These are phyloP conservation scores for Aspergillus bridgeri DNA, from an alignment of 495 filamentous ascomycete species.

Conservation along the genomic window DNA sequence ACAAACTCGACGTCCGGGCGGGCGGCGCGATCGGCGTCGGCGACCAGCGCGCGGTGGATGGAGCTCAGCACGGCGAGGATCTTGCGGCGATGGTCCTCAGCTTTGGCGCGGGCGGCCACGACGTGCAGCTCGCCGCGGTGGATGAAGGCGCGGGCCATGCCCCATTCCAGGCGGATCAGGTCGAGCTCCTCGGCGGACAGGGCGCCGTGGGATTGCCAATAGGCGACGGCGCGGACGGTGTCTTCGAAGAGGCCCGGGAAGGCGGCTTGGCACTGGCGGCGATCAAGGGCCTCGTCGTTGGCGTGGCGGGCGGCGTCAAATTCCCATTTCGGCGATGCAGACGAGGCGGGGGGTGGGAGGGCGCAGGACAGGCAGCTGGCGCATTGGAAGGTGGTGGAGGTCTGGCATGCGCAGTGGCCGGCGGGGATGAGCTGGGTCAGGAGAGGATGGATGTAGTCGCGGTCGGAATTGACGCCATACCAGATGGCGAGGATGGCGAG, in stretches of 20 bases:
- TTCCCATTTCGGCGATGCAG: conserved; percentile 25
- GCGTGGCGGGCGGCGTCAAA: conserved; percentile 35
- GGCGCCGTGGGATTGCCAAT: conserved; percentile 28
- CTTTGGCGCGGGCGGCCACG: conserved; percentile 30
- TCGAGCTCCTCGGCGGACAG: conserved; percentile 33
- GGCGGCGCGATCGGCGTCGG: conserved; percentile 37
- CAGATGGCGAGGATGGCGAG: conserved; percentile 27
- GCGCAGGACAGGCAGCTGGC: conserved; percentile 37
- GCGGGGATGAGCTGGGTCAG: conserved; percentile 41
- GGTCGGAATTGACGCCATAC: conserved; percentile 41
- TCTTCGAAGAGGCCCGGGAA: conserved; percentile 50
- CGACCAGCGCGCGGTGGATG: conserved; percentile 45
- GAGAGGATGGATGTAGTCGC: conserved; percentile 35
- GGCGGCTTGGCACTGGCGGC: conserved; percentile 36
- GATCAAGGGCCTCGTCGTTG: conserved; percentile 33
- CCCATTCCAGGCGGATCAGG: conserved; percentile 23
- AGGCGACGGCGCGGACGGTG: conserved; percentile 31
- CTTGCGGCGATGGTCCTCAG: conserved; percentile 43
- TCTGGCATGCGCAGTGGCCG: conserved; percentile 40
- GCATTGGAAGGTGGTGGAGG: conserved; percentile 41
- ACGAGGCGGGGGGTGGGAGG: conserved; percentile 15
- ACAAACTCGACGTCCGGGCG: conserved; percentile 64
- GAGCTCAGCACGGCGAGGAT: conserved; percentile 42
- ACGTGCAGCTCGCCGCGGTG: conserved; percentile 37
- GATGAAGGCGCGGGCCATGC: conserved; percentile 38